These are phyloP conservation scores for Phytophthora crassamura DNA, from an alignment of 352 stramenopile genomes.

Conservation along the genomic window DNA sequence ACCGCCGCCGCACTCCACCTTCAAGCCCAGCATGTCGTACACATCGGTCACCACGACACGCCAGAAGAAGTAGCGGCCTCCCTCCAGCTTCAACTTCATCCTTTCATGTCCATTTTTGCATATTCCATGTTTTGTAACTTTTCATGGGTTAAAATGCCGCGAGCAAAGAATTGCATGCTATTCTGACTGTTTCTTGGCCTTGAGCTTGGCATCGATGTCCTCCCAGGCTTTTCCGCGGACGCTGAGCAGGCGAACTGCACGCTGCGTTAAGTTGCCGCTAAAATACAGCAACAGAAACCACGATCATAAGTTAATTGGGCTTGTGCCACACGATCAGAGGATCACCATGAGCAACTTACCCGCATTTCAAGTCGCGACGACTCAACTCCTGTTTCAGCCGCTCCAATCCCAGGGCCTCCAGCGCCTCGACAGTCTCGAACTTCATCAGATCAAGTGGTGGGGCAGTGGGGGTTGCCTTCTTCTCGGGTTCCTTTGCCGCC, in stretches of 20 bases:
- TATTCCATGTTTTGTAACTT: conserved; percentile 30
- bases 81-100: conserved; percentile 27
- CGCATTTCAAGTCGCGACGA: conserved; percentile 96
- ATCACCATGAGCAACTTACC: conserved; percentile 53
- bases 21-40: conserved; percentile 85
- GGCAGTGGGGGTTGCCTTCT: conserved; percentile 16
- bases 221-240: conserved; percentile 93
- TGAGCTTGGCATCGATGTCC: conserved; percentile 88
- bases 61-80: conserved; percentile 59
- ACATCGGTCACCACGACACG: conserved; percentile 72
- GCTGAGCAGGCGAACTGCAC: conserved; percentile 92
- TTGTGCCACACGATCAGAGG: neutral
- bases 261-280: conserved; percentile 91
- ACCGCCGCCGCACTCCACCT: conserved; percentile 51
- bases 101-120: conserved; percentile 21
- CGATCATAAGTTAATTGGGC: neutral
- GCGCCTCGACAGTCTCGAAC: conserved; percentile 64
- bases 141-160: conserved; percentile 29
- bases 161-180: conserved; percentile 29
- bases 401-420: conserved; percentile 92
- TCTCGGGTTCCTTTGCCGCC: conserved; percentile 15
- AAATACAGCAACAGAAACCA: conserved; percentile 19
- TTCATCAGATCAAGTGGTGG: conserved; percentile 55
- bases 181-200: conserved; percentile 55
- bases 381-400: conserved; percentile 93